Base-by-base conservation (phyloP, 495 filamentous ascomycete genomes). In the Staphylotrichum tortipilum region DNA sequence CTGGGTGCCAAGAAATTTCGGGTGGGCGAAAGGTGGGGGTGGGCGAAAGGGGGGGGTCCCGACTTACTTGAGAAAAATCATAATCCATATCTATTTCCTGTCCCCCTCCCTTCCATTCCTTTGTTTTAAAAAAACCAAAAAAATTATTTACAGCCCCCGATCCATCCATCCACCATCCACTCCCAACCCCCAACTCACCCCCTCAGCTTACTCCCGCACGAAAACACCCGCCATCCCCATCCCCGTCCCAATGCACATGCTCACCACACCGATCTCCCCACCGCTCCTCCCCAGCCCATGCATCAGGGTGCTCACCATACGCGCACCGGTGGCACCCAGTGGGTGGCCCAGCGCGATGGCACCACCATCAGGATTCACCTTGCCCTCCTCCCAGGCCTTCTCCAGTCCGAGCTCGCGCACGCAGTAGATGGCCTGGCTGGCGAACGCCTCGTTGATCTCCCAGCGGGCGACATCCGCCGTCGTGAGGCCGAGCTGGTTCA, bases 361-460 rank as follows among this genome's bases (percentile, higher is more conserved):
- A 53, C 90, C 90, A 51, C 90, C 90, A 50, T 92, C 89, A 10
- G 89, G 89, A 68, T 96, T 96, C 1, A 96, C 83, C 71, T 74
- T 77, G 3, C 75, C 77, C 54, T 77, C 67, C 55, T 76, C 76
- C 71, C 81, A 78, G 8, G 53, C 70, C 49, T 67, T 59, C 57
- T 83, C 77, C 23, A 89, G 62, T 0, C 87, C 87, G 15, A 95
- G 69, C 66, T 82, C 77, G 55, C 86, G 69, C 29, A 88, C 63
- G 60, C 84, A 91, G 70, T 94, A 86, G 9, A 95, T 63, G 11
- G 86, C 83, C 70, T 96, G 90, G 46, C 83, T 86, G 4, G 90
- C 90, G 68, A 95, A 96, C 17, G 90, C 89, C 75, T 95, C 90
- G 66, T 95, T 96, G 64, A 96, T 83, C 75, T 96, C 90, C 89